Evolutionary conservation across 768 basidiomycete species (phyloP), one percentile per base, ranked within the genome.

Genomic region (Lentinus tigrinus): DNA sequence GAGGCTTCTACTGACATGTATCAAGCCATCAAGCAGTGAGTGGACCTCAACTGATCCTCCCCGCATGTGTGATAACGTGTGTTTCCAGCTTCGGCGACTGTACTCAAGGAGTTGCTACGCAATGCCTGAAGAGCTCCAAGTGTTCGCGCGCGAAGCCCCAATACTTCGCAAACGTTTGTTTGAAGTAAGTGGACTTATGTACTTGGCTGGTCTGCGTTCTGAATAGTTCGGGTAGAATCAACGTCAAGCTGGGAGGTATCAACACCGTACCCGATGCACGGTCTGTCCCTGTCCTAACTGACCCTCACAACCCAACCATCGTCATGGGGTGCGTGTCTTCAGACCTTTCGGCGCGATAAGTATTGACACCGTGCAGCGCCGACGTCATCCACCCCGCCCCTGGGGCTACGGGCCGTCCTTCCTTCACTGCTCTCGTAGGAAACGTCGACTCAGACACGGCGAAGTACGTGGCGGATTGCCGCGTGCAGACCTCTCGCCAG

Each of bases 381-480:
- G 90, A 93, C 69, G 89, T 90, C 27, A 89, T 91, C 39, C 91
- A 93, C 64, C 91, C 92, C 9, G 81, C 89, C 7, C 90, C 92
- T 19, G 90, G 90, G 9, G 81, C 89, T 0, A 82, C 81, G n/a
- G 89, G 85, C 17, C 82, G 85, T 3, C 92, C 92, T 1, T 93
- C 91, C 0, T 93, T 89, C 69, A 88, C 91, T 0, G 79, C 90
- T 6, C 75, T 94, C 6, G 91, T 93, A 17, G 90, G 81, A 28
- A 93, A 87, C 60, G 84, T 94, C 27, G 92, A 94, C 68, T 82
- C 82, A 0, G 82, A 86, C 55, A 83, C 81, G 0, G 87, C 88
- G 4, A 92, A 92, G 69, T 94, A 92, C 60, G 57, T 78, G 27
- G 77, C 77, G 36, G 85, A 80, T 37, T 84, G 80, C 47, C 78